phyloP scores from a whole-genome alignment of 169 alveolate genomes.

The Cyclospora cayetanensis region DNA sequence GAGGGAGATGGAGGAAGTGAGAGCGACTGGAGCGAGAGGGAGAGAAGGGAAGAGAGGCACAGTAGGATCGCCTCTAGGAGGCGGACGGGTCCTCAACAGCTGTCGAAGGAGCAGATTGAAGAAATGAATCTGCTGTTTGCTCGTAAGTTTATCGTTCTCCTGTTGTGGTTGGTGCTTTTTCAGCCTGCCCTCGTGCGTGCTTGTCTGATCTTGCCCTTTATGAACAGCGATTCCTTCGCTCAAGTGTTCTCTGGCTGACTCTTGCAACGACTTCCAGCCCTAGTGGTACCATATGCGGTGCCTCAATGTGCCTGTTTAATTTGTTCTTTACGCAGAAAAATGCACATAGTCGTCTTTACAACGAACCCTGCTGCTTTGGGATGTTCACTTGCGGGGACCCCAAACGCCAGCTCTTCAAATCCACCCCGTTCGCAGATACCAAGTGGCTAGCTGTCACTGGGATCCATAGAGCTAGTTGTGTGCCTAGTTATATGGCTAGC shows the following conservation, averaged over 20 bases:
- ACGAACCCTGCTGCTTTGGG: no score
- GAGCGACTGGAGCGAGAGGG: neutral
- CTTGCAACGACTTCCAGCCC: neutral
- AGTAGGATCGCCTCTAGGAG: neutral
- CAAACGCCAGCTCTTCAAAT: no score
- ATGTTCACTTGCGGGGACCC: no score
- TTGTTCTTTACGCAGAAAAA: neutral
- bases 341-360: neutral
- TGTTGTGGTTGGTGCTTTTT: neutral
- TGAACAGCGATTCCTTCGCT: neutral
- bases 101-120: neutral
- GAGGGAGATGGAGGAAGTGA: neutral
- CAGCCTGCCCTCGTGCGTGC: neutral
- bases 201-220: neutral
- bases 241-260: neutral
- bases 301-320: neutral
- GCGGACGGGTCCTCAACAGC: neutral
- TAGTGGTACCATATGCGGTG: neutral
- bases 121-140: neutral
- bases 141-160: neutral
- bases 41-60: neutral
- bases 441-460: neutral
- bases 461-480: no score
- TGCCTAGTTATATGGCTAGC: neutral
- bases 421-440: neutral